Evolutionary conservation across 352 stramenopile genomes (phyloP).

Genomic region (Pythium periplocum): DNA sequence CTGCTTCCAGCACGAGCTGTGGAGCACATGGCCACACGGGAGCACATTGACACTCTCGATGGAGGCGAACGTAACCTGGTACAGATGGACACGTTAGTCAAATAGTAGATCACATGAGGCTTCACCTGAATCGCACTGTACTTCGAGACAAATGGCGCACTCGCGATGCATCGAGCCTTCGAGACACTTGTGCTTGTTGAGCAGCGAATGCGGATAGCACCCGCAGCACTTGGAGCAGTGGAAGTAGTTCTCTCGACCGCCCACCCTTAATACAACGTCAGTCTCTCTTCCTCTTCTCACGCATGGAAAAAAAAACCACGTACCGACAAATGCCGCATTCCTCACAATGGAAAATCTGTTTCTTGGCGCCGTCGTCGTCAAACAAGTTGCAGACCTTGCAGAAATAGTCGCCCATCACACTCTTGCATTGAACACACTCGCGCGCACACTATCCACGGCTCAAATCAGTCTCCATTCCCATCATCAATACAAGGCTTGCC

Average conservation of each 20-base stretch:
- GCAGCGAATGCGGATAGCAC: constrained; percentile 67
- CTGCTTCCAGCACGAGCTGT: constrained; percentile 55
- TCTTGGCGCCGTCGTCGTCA: constrained; percentile 49
- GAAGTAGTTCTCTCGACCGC: constrained; percentile 74
- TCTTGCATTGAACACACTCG: constrained; percentile 37
- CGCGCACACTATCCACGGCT: constrained; percentile 33
- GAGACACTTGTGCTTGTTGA: constrained; percentile 74
- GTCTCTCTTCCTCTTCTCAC: no score
- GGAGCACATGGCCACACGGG: constrained; percentile 70
- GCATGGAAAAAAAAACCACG: constrained; percentile 2
- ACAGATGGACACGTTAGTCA: background rate
- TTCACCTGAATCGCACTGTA: constrained; percentile 7
- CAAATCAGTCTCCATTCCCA: background rate
- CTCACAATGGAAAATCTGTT: constrained; percentile 72
- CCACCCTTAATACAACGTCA: constrained; percentile 29
- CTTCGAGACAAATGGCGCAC: constrained; percentile 78
- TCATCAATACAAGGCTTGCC: background rate
- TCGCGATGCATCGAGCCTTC: constrained; percentile 77
- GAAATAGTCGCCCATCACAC: constrained; percentile 57
- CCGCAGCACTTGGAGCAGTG: constrained; percentile 75
- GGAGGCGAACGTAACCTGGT: constrained; percentile 68
- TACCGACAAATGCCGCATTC: constrained; percentile 74
- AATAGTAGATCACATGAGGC: background rate
- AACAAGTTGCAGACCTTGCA: constrained; percentile 72
- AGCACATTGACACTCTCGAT: constrained; percentile 65